These are phyloP conservation scores for Maudiozyma serrabonitensis DNA, from an alignment of 805 yeast species.

Conservation along the genomic window DNA sequence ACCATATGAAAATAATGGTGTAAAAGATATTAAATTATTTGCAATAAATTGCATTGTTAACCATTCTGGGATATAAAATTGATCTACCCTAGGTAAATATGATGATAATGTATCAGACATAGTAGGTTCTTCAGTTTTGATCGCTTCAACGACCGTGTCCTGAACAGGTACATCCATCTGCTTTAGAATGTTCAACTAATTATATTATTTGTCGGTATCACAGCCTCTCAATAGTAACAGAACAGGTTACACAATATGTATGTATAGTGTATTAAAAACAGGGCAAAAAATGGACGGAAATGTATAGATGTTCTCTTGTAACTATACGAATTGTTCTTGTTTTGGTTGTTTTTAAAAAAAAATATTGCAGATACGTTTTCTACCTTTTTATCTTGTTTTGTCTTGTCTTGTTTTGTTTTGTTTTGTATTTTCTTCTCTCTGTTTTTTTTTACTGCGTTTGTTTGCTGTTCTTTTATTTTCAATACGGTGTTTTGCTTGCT, in stretches of 20 bases:
- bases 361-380: too few relatives aligned
- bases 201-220: neutral
- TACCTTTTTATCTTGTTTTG: neutral
- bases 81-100: conserved; percentile 32
- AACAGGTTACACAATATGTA: too few relatives aligned
- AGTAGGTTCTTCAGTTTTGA: neutral
- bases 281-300: too few relatives aligned
- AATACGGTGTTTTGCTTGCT: neutral
- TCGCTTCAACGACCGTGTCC: neutral
- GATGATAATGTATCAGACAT: conserved; percentile 17
- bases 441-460: too few relatives aligned
- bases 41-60: conserved; percentile 45
- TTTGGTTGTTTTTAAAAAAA: too few relatives aligned
- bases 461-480: neutral
- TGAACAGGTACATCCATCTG: neutral
- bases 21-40: conserved; percentile 60
- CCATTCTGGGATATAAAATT: conserved; percentile 41
- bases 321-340: too few relatives aligned
- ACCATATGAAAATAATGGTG: conserved; percentile 83
- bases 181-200: neutral
- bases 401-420: neutral
- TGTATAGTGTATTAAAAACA: too few relatives aligned
- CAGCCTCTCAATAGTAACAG: too few relatives aligned
- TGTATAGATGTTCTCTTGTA: too few relatives aligned
- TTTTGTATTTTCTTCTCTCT: too few relatives aligned